Evolutionary conservation across 306 rosid species (phyloP), one percentile per base, ranked within the genome.

Genomic region (Prunus campanulata): DNA sequence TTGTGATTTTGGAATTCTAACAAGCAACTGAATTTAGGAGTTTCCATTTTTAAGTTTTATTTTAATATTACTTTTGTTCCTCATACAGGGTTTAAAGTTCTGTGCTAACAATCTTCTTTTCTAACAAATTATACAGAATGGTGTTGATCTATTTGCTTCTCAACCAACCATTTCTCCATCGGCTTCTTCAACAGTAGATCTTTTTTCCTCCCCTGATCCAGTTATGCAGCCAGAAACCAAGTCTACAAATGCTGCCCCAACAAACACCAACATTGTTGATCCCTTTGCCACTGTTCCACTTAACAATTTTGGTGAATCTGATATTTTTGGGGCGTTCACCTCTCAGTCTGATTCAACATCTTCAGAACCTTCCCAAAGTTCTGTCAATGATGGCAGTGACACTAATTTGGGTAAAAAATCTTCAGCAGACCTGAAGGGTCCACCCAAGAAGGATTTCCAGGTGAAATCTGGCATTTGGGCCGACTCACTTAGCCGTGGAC

Each of bases 391-490:
- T 81, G 74, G 67, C 71, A 70, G 82, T 72, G 79, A 76, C 15
- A 79, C 61, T 84, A 68, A 65, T 78, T 46, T 76, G 77, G 82
- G 68, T 71, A 90, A 78, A 72, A 83, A 85, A 76, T 69, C 87
- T 66, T 74, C 81, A 61, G 75, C 78, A 13, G 89, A 79, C 69
- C 66, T 86, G 65, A 80, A 76, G 74, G 74, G 82, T 76, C 78
- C 85, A 54, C 69, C 88, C 74, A 92, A 88, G 82, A 92, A 83
- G 77, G 89, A 87, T 79, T 92, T 91, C 78, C 90, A 87, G 85
- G 94, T 96, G 85, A 96, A 96, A 66, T 96, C 99, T 63, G 98
- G 97, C 76, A 78, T 96, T 77, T 96, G 99, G 99, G 91, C 99
- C 1, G 99, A 96, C 87, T 90, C 99, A 51, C 90, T 96, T 22